Conservation (phyloP, 2,329 filamentous ascomycete species). For the Escovopsis sp. region DNA sequence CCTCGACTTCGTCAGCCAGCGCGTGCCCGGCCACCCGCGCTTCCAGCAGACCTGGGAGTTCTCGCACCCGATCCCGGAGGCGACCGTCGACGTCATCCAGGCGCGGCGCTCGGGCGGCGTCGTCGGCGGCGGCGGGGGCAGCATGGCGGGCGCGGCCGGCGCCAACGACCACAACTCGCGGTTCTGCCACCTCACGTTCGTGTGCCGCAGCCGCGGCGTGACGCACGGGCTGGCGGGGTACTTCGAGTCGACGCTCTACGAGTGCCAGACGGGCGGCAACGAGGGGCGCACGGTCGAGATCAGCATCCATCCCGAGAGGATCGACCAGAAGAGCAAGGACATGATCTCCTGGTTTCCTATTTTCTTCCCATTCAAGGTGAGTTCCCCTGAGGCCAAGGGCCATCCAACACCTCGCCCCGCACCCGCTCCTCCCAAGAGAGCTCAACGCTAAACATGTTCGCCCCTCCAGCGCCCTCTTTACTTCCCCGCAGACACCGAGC, state of each 20-base stretch:
- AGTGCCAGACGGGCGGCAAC: slow-evolving; percentile 26
- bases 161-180: slow-evolving; percentile 85
- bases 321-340: slow-evolving; percentile 82
- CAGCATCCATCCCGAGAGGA: slow-evolving; percentile 82
- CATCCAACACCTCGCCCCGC: too few relatives aligned
- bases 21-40: slow-evolving; percentile 38
- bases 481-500: slow-evolving; percentile 67
- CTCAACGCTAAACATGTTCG: slow-evolving; percentile 7
- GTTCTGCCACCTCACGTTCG: slow-evolving; percentile 64
- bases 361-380: slow-evolving; percentile 87
- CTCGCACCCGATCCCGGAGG: slow-evolving; percentile 51
- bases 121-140: slow-evolving; percentile 52
- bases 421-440: background rate
- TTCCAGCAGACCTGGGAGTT: slow-evolving; percentile 74
- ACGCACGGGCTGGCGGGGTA: slow-evolving; percentile 88
- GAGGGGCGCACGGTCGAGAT: slow-evolving; percentile 54
- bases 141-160: slow-evolving; percentile 59
- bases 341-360: slow-evolving; percentile 99
- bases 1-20: slow-evolving; percentile 67
- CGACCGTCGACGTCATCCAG: slow-evolving; percentile 38
- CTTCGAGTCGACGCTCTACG: slow-evolving; percentile 91
- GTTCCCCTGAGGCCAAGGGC: slow-evolving; percentile 11
- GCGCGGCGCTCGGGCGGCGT: slow-evolving; percentile 47
- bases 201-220: slow-evolving; percentile 61
- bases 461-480: slow-evolving; percentile 58